Evolutionary conservation across 192 early-diverging fungal genomes (phyloP).

Genomic region (Umbelopsis sp.): DNA sequence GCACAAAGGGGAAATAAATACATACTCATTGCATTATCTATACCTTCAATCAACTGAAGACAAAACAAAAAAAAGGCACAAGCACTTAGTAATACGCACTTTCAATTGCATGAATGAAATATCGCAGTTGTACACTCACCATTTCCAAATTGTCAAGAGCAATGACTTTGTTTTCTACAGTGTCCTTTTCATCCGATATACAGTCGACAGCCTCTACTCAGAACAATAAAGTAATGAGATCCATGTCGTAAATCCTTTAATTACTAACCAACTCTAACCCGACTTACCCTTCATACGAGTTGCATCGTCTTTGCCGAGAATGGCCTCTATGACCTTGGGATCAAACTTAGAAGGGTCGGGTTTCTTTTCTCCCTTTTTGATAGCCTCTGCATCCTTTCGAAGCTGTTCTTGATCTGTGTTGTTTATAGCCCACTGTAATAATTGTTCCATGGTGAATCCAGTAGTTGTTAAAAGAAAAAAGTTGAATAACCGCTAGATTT

Average conservation of each 20-base stretch:
- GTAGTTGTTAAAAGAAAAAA: background rate
- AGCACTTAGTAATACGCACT: background rate
- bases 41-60: slow-evolving; percentile 68
- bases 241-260: background rate
- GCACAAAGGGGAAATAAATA: background rate
- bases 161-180: slow-evolving; percentile 65
- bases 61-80: background rate
- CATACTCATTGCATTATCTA: slow-evolving; percentile 84
- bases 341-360: slow-evolving; percentile 56
- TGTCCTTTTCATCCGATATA: slow-evolving; percentile 58
- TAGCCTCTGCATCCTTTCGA: slow-evolving; percentile 35
- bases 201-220: slow-evolving; percentile 71
- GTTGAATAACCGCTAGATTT: background rate
- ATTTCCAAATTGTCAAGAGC: slow-evolving; percentile 96
- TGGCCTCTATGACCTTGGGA: slow-evolving; percentile 86
- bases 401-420: slow-evolving; percentile 75
- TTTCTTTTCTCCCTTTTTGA: slow-evolving; percentile 39
- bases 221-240: background rate
- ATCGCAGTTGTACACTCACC: slow-evolving; percentile 25
- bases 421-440: slow-evolving; percentile 90
- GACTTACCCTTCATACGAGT: slow-evolving; percentile 73
- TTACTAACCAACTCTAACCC: background rate
- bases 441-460: slow-evolving; percentile 54
- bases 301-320: slow-evolving; percentile 91
- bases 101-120: background rate